Conservation (phyloP, 2,329 filamentous ascomycete genomes). For the Aureobasidium sp. region DNA sequence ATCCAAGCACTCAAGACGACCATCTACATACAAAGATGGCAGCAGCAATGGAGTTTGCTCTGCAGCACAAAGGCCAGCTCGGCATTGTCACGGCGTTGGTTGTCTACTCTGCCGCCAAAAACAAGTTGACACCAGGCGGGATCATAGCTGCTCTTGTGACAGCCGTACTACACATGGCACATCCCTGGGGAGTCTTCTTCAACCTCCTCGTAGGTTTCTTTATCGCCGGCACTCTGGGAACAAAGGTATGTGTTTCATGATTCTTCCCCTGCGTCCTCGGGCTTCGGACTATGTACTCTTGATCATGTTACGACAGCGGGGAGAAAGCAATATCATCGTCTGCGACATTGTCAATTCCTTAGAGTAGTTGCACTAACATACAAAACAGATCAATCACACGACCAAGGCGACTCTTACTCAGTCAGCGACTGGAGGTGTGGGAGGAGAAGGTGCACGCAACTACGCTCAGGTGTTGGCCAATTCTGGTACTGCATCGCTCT, state of each 20-base stretch:
- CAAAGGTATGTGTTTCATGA: slow-evolving; percentile 53
- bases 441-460: slow-evolving; percentile 75
- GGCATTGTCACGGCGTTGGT: slow-evolving; percentile 24
- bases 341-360: neutral
- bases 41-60: neutral
- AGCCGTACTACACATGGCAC: slow-evolving; percentile 74
- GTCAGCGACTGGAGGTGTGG: slow-evolving; percentile 62
- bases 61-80: slow-evolving; percentile 10
- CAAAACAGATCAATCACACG: slow-evolving; percentile 68
- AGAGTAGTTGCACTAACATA: neutral
- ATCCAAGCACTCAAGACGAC: neutral
- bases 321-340: neutral
- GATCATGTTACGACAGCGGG: neutral
- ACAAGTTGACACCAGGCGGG: slow-evolving; percentile 63
- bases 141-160: slow-evolving; percentile 66
- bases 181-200: slow-evolving; percentile 93
- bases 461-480: slow-evolving; percentile 90
- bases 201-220: slow-evolving; percentile 78
- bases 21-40: neutral
- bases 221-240: slow-evolving; percentile 72
- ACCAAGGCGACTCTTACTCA: slow-evolving; percentile 78
- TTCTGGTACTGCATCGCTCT: slow-evolving; percentile 67
- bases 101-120: slow-evolving; percentile 47
- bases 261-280: neutral
- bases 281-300: neutral